These are phyloP conservation scores for Penicillium longicatenatum DNA, from an alignment of 495 filamentous ascomycete genomes.

Conservation along the genomic window DNA sequence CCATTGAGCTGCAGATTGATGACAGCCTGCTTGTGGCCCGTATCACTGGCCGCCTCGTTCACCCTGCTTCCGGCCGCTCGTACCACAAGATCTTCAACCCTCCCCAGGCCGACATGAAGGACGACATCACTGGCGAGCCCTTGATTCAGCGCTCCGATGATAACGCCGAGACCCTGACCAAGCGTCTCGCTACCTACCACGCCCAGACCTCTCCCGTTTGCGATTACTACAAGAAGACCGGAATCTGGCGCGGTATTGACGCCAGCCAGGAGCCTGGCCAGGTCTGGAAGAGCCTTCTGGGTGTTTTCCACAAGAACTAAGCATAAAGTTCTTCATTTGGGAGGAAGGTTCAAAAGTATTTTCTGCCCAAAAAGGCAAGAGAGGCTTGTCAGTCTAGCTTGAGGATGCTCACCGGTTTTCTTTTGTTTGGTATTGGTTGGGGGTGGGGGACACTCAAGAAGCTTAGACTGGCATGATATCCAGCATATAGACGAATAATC, in stretches of 20 bases:
- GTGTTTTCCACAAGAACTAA: constrained; percentile 70
- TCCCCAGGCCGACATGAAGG: constrained; percentile 90
- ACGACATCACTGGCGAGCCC: constrained; percentile 96
- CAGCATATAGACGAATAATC: constrained; percentile 30
- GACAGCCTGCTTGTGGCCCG: constrained; percentile 89
- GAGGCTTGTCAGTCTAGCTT: constrained; percentile 13
- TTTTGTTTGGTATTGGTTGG: constrained; percentile 20
- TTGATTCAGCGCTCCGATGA: constrained; percentile 95
- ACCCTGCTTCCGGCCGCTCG: constrained; percentile 91
- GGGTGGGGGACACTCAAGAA: constrained; percentile 13
- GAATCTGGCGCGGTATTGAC: constrained; percentile 95
- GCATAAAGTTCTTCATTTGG: constrained; percentile 3
- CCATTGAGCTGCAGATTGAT: constrained; percentile 95
- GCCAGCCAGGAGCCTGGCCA: constrained; percentile 94
- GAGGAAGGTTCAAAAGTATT: constrained; percentile 1
- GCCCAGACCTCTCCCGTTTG: constrained; percentile 91
- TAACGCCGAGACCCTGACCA: constrained; percentile 96
- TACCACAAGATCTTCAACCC: constrained; percentile 99
- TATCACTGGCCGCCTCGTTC: constrained; percentile 94
- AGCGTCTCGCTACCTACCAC: constrained; percentile 92
- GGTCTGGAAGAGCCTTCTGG: constrained; percentile 91
- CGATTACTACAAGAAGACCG: constrained; percentile 92
- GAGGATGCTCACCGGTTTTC: constrained; percentile 20
- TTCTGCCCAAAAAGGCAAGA: constrained; percentile 6
- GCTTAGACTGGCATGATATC: constrained; percentile 19